Evolutionary conservation across 2,329 filamentous ascomycete species (phyloP), one percentile per base, ranked within the genome.

Genomic region (Exophiala lecanii-corni): DNA sequence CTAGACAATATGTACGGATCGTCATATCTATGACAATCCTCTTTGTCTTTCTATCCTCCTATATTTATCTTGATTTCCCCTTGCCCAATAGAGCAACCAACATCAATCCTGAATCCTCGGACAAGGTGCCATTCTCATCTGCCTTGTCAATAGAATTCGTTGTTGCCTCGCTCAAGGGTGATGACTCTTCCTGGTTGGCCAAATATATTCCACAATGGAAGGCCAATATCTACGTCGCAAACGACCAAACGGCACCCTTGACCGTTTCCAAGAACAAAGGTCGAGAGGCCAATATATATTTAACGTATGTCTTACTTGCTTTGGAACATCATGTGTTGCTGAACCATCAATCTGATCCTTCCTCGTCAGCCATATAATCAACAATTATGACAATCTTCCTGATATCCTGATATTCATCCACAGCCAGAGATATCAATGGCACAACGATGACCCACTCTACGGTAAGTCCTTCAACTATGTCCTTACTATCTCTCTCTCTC

Each of bases 361-460:
- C 38, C 6, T n/a, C 6, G 6, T 65, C 38, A 49, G 65, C 64
- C 4, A 68, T 58, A 73, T 81, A 46, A 78, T 81, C 56, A 75
- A 81, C 50, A 81, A 78, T 30, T 61, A 70, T 10, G 3, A 40
- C 21, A 37, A 36, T 32, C 68, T 81, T 2, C 69, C 75, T 2
- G 76, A 81, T 51, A 69, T 78, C n/a, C 63, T 72, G 21, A 68
- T 79, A 34, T 81, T 81, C 61, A 72, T 77, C 62, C 78, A 81
- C 59, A 69, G 74, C 23, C 72, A 76, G 43, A 68, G 68, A 53
- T 62, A 55, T 31, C 70, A 73, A 30, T 80, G 76, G 76, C 78
- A 81, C 59, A 80, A 80, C 54, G 74, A 78, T 50, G 66, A 70
- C 32, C 58, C 76, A 10, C 63, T 76, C 35, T 65, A 42, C 68